Base-by-base conservation (phyloP, 306 rosid genomes). In the Rubus idaeus region DNA sequence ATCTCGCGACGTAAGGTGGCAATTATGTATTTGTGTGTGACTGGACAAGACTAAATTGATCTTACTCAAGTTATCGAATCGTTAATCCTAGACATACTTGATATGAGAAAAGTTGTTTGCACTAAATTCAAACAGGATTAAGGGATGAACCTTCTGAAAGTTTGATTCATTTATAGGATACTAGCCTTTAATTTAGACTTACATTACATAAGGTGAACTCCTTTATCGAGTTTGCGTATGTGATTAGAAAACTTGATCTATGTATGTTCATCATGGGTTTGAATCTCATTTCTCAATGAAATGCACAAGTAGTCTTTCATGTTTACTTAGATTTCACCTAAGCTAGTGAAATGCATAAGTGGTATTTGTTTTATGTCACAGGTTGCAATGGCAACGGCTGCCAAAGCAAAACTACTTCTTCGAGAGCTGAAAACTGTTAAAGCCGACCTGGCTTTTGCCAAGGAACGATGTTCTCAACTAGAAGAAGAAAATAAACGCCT, bases 1-100 rank as follows among this genome's bases (percentile, higher is more conserved):
- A 87, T 91, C 99, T 67, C 98, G 98, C 86, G 99, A 96, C 93
- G 99, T 96, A 96, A 96, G 99, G 98, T 96, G 96, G 79, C 96
- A 91, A 86, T 88, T 83, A 79, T 89, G 87, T 85, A 82, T 76
- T 86, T 80, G 82, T 84, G 91, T 89, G 85, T 78, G 47, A 67
- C 75, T 84, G 68, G 72, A 9, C 5, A 74, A 57, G 66, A 55
- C 21, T 30, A 41, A 18, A 58, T 40, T 42, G 55, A 8, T 46
- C 86, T 4, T 67, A 52, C 67, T 79, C 58, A 75, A 79, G 23
- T 76, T 63, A 21, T 63, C 53, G 41, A 76, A 71, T 53, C 49
- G 12, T 42, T 17, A 40, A 63, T 63, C 37, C 0, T 30, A 63
- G 0, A 37, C 41, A 39, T 17, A 16, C 21, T 39, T 2, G 47